Base-by-base conservation (phyloP, 371 early-diverging fungal species). In the Saksenaea vasiformis region DNA sequence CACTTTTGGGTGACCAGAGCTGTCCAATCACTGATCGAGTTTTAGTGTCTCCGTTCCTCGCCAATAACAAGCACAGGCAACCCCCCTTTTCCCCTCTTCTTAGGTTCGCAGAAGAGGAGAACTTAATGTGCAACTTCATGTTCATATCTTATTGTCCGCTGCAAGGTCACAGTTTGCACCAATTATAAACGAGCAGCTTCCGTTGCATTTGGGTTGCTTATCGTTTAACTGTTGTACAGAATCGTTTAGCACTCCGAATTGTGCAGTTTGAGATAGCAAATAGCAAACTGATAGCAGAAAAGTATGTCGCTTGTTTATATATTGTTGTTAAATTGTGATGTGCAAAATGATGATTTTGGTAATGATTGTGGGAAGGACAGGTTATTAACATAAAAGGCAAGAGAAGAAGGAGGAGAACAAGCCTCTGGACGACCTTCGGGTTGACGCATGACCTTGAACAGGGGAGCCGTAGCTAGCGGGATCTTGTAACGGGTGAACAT, bases 321-420 rank as follows among this genome's bases (percentile, higher is more conserved):
- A 39, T 39, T 39, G 11, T 19, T 22, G 7, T 47, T 15, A 19
- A 22, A 3, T 41, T n/a, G 13, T 17, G 17, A 5, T 41, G 9
- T 41, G 17, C 17, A 41, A 17, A 41, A 39, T 39, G 39, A 39
- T 39, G 60, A 68, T 24, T 27, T 58, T 34, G 58, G 19, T 15
- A 53, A 43, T 36, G 26, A 13, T 22, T n/a, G 56, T 64, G 19
- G 56, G 14, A 35, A 55, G 19, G 56, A 55, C 44, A 17, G 41
- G 35, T 43, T 31, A 36, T 55, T 31, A 14, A 56, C 36, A 19
- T 62, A n/a, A 47, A 22, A 47, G 24, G 7, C 36, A 57, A 56
- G 44, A 56, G 41, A 57, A 57, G 24, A 34, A 64, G 57, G 37
- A 14, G n/a, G 15, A 28, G 53, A 53, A 61, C n/a, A 51, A 53